Evolutionary conservation across 768 basidiomycete species (phyloP).

Genomic region (Pleurotus cornucopiae): DNA sequence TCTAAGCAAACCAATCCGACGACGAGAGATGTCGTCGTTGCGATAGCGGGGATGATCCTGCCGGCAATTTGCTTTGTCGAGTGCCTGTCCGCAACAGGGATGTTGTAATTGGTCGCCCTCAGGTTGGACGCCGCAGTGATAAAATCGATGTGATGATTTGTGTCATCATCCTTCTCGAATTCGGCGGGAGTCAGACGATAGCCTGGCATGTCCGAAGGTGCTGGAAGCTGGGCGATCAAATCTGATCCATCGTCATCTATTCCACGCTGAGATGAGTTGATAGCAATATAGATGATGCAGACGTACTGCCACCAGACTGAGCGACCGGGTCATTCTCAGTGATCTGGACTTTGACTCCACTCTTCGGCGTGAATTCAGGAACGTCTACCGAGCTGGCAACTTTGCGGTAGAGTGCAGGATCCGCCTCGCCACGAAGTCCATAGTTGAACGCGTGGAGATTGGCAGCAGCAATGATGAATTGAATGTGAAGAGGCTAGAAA

Average conservation of each 20-base stretch:
- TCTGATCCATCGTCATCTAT: slow-evolving; percentile 52
- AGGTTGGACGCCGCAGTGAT: slow-evolving; percentile 97
- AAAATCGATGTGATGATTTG: slow-evolving; percentile 98
- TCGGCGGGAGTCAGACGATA: slow-evolving; percentile 94
- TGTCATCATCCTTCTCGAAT: slow-evolving; percentile 99
- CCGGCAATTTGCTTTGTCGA: slow-evolving; percentile 97
- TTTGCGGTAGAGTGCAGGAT: slow-evolving; percentile 76
- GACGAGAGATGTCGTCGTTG: slow-evolving; percentile 95
- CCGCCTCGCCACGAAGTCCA: slow-evolving; percentile 86
- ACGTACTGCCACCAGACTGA: slow-evolving; percentile 42
- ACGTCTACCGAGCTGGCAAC: slow-evolving; percentile 79
- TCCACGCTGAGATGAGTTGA: slow-evolving; percentile 11
- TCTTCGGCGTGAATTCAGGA: slow-evolving; percentile 90
- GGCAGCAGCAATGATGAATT: slow-evolving; percentile 88
- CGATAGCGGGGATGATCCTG: slow-evolving; percentile 99
- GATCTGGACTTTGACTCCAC: slow-evolving; percentile 89
- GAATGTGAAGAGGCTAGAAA: slow-evolving; percentile 73
- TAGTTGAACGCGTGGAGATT: slow-evolving; percentile 99
- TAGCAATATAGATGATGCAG: neutral
- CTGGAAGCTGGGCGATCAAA: slow-evolving; percentile 67
- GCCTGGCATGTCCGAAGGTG: slow-evolving; percentile 91
- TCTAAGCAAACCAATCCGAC: slow-evolving; percentile 96
- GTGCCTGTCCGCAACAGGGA: slow-evolving; percentile 82
- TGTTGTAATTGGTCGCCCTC: slow-evolving; percentile 92
- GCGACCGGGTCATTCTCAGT: slow-evolving; percentile 88